A percentile compares a stretch with the other conserved stretches of the same genome.
Conservation (phyloP, 257 asterid species). For the Striga asiatica region DNA sequence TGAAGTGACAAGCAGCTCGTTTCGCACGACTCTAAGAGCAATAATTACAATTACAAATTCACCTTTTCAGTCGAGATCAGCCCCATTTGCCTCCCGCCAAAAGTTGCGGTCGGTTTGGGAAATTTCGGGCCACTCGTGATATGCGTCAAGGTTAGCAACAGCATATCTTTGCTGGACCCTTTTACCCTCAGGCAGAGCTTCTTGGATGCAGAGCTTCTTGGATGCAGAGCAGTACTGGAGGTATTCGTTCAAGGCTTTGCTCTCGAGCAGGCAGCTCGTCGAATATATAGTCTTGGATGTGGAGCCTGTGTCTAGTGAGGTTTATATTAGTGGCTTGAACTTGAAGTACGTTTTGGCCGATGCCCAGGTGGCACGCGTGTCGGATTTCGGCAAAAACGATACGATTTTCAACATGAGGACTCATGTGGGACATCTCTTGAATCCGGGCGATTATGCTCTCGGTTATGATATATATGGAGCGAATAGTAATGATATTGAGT, state of each 20-base stretch:
- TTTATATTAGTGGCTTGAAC: conserved; percentile 28
- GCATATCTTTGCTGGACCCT: conserved; percentile 29
- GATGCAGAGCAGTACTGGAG: conserved; percentile 35
- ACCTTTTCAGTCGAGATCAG: conserved; percentile 36
- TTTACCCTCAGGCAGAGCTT: conserved; percentile 25
- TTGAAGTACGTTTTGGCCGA: conserved; percentile 28
- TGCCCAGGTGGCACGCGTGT: conserved; percentile 38
- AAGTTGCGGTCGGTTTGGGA: conserved; percentile 26
- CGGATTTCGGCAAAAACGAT: conserved; percentile 37
- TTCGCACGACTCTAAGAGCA: conserved; percentile 37
- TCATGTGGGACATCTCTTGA: conserved; percentile 45
- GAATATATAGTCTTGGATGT: conserved; percentile 29
- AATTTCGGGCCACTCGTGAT: conserved; percentile 33
- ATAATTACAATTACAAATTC: conserved; percentile 24
- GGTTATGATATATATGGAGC: conserved; percentile 42
- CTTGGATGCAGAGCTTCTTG: too few species aligned
- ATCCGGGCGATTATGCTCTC: conserved; percentile 43
- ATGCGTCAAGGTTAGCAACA: conserved; percentile 31
- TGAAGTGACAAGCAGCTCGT: conserved; percentile 33
- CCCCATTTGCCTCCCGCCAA: conserved; percentile 33
- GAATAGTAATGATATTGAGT: conserved; percentile 30
- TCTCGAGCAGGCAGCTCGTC: conserved; percentile 35
- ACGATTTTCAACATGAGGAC: conserved; percentile 28
- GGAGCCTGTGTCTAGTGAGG: conserved; percentile 27
- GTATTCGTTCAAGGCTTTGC: conserved; percentile 27